Evolutionary conservation across 116 monocot species (phyloP), one percentile per base, ranked within the genome.

Genomic region (Iris pallida): DNA sequence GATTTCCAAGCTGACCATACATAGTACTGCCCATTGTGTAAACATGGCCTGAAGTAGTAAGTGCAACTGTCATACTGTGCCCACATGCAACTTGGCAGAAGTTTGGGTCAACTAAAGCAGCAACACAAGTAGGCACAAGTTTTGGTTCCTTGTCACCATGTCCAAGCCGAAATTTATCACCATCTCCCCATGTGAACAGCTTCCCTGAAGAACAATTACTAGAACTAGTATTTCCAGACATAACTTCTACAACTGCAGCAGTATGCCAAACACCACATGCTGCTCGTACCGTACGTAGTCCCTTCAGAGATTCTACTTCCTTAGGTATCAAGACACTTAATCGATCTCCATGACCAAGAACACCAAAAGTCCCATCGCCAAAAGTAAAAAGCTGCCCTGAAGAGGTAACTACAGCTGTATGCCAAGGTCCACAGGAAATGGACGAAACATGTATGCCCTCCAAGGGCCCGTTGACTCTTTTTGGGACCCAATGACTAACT

Each of bases 251-350:
- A 73, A 95, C 86, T 45, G 96, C 96, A 79, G 96, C 96, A 71
- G 92, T 92, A 66, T 96, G 96, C 96, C 96, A 96, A 67, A 96
- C 89, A 68, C 96, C 96, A 81, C 96, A 96, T 40, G 96, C 84
- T 68, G 82, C 85, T 61, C 87, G 70, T 53, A 96, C 83, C 16
- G 96, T 96, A 51, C 96, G 83, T 45, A 96, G 60, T 8, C 96
- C 96, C 71, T 85, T 96, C 20, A 96, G 69, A n/a, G 89, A 86
- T 71, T 96, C 96, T 5, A 96, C 87, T 78, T 96, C 92, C 64
- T 73, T 89, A 16, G 96, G 96, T 57, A 79, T 55, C 0, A 78
- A 87, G 16, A 87, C 71, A 74, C 81, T 85, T 57, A 13, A 83
- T 3, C 83, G 69, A 76, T 96, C 85, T 64, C 92, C 89, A 79